These are phyloP conservation scores for Cercophora newfieldiana DNA, from an alignment of 495 filamentous ascomycete genomes.

Conservation along the genomic window DNA sequence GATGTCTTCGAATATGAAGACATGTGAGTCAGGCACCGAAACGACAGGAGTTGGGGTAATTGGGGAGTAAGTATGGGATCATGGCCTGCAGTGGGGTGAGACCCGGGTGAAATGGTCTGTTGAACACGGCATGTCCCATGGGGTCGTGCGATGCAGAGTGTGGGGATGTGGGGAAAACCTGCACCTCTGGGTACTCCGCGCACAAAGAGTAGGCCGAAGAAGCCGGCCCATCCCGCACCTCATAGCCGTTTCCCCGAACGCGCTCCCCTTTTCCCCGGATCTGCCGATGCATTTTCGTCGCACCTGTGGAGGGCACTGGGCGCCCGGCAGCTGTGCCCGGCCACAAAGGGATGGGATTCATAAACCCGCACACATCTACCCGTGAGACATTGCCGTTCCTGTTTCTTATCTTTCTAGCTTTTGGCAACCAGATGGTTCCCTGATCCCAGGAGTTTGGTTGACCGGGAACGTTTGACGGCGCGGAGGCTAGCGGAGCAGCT, in stretches of 20 bases:
- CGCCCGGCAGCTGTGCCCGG: background rate
- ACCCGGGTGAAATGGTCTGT: constrained; percentile 4
- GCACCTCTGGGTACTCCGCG: no score
- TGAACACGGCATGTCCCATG: background rate
- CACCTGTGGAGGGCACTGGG: background rate
- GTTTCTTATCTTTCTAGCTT: background rate
- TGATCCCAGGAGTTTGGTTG: background rate
- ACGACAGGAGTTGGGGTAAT: constrained; percentile 1
- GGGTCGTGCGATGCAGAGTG: constrained; percentile 1
- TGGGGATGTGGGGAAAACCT: constrained; percentile 10
- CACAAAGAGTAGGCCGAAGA: constrained; percentile 7
- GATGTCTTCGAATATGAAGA: background rate
- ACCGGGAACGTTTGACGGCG: background rate
- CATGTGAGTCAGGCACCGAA: constrained; percentile 2
- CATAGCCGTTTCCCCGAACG: background rate
- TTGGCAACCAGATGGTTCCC: background rate
- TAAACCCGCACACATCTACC: background rate
- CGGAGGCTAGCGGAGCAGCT: background rate
- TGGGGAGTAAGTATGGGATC: constrained; percentile 12
- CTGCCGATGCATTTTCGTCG: constrained; percentile 5
- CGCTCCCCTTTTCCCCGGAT: constrained; percentile 9
- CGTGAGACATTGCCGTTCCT: background rate
- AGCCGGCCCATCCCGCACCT: constrained; percentile 9
- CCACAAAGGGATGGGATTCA: background rate
- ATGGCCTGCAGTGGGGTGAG: constrained; percentile 14